phyloP scores from a whole-genome alignment of 2,329 filamentous ascomycete genomes.

The Pseudofabraea citricarpa region DNA sequence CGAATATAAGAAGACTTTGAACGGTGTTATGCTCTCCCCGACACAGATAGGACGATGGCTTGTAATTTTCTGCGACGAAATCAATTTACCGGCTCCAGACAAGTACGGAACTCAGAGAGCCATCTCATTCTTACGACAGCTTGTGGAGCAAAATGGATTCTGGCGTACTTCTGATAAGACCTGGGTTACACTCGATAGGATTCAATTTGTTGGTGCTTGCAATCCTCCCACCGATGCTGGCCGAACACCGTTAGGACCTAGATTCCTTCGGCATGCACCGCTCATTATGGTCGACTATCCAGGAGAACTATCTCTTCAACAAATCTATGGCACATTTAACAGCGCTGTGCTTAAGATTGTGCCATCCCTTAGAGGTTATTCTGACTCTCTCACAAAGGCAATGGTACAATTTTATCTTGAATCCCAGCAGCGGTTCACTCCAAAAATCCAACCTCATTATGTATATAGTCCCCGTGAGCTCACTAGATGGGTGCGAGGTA shows the following conservation, averaged over 20 bases:
- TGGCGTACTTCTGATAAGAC: constrained; percentile 97
- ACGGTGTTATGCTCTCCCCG: constrained; percentile 90
- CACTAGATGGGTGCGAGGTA: constrained; percentile 93
- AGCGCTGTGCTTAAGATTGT: constrained; percentile 94
- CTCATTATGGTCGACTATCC: constrained; percentile 99
- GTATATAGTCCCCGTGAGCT: constrained; percentile 99
- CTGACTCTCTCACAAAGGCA: constrained; percentile 87
- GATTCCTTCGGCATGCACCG: constrained; percentile 95
- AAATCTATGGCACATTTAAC: constrained; percentile 99
- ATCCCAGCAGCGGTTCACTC: constrained; percentile 90
- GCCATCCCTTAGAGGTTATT: constrained; percentile 88
- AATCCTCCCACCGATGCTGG: constrained; percentile 97
- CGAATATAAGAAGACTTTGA: constrained; percentile 98
- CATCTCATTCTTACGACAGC: constrained; percentile 93
- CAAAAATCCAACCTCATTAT: constrained; percentile 96
- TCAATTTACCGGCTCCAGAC: constrained; percentile 96
- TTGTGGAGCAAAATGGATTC: constrained; percentile 98
- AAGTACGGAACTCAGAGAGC: constrained; percentile 96
- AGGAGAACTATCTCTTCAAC: constrained; percentile 85
- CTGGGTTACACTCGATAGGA: constrained; percentile 95
- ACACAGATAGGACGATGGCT: constrained; percentile 97
- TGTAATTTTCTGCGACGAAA: constrained; percentile 98
- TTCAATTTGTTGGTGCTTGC: constrained; percentile 98
- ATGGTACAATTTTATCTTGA: constrained; percentile 98
- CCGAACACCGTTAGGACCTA: constrained; percentile 85